These are phyloP conservation scores for Pleodorina starrii DNA, from an alignment of 139 green algal species.

Conservation along the genomic window DNA sequence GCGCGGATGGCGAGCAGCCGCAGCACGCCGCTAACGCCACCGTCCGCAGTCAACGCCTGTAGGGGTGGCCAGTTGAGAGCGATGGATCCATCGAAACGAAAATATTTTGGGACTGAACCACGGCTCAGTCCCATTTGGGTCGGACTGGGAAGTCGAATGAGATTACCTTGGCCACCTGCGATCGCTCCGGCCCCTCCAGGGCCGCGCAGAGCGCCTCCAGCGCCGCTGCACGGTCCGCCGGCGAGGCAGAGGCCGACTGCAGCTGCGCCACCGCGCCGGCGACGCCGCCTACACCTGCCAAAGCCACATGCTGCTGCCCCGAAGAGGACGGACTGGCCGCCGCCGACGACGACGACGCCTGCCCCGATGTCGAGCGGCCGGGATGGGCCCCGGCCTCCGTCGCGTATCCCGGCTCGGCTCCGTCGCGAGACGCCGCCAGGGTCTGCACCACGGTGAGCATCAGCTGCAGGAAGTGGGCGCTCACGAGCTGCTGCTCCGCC, in stretches of 20 bases:
- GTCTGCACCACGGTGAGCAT: not conserved
- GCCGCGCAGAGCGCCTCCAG: not conserved
- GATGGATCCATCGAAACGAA: no score
- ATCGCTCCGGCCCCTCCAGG: not conserved
- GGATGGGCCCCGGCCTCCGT: no score
- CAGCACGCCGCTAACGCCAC: not conserved
- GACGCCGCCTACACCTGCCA: no score
- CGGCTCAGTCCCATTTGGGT: no score
- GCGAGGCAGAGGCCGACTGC: not conserved
- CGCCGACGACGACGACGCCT: no score
- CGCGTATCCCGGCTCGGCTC: no score
- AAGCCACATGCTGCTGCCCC: no score
- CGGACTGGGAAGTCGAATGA: no score
- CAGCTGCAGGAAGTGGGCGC: conserved; percentile 13
- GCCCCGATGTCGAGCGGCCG: no score
- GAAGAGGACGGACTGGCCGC: not conserved
- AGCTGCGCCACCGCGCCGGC: conserved; percentile 4
- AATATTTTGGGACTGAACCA: no score
- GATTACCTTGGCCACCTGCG: not conserved
- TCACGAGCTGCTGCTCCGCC: not conserved
- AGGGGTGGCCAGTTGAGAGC: not conserved
- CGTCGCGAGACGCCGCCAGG: no score
- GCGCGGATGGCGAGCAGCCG: not conserved
- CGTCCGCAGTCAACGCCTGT: conserved; percentile 23
- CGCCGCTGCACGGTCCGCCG: not conserved